These are phyloP conservation scores for Aspergillus thermomutatus DNA, from an alignment of 2,329 filamentous ascomycete species.

Conservation along the genomic window DNA sequence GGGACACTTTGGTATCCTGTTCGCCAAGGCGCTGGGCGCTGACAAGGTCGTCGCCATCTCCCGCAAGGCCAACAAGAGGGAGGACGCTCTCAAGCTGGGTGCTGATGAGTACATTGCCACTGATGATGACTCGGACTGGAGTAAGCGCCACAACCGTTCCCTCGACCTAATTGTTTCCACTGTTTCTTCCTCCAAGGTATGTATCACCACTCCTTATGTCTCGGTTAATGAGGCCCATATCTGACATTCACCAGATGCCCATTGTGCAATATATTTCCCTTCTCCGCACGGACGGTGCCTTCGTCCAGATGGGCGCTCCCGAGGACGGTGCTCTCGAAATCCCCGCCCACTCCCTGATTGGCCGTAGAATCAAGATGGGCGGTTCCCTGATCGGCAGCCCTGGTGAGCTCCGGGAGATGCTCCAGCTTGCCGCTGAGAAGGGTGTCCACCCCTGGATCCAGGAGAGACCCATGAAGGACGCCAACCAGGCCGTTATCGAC, in stretches of 20 bases:
- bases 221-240: too few relatives aligned
- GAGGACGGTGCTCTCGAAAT: slow-evolving; percentile 56
- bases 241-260: slow-evolving; percentile 48
- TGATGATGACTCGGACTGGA: slow-evolving; percentile 53
- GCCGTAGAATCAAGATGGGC: slow-evolving; percentile 46
- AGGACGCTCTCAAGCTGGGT: slow-evolving; percentile 54
- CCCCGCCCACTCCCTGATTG: slow-evolving; percentile 55
- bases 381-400: slow-evolving; percentile 44
- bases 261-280: slow-evolving; percentile 59
- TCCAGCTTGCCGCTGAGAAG: slow-evolving; percentile 40
- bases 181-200: slow-evolving; percentile 42
- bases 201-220: not conserved
- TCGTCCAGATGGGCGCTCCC: slow-evolving; percentile 64
- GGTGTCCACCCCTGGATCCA: slow-evolving; percentile 40
- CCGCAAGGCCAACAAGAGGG: slow-evolving; percentile 47
- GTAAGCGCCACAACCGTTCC: slow-evolving; percentile 42
- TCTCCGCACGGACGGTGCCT: slow-evolving; percentile 53
- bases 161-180: slow-evolving; percentile 57
- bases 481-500: slow-evolving; percentile 41
- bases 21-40: slow-evolving; percentile 16
- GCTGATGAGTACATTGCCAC: slow-evolving; percentile 56
- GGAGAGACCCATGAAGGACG: slow-evolving; percentile 39
- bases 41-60: slow-evolving; percentile 57
- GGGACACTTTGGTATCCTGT: slow-evolving; percentile 16
- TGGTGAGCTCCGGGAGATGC: slow-evolving; percentile 42